Percentiles rank a stretch among this genome's conserved stretches.
Evolutionary conservation across 257 asterid genomes (phyloP).

Genomic region (Ilex asprella): DNA sequence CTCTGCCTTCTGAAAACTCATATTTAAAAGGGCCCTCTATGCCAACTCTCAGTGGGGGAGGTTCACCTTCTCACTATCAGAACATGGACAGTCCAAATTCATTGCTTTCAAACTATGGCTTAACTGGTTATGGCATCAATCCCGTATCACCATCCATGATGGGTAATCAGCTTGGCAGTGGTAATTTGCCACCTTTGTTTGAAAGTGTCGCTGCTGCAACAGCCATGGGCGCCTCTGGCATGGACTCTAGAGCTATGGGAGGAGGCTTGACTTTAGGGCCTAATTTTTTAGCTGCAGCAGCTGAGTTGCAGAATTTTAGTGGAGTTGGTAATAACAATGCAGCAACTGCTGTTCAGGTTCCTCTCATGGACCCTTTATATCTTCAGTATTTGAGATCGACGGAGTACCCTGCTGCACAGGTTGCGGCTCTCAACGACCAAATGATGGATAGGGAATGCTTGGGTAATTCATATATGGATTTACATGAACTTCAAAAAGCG

Average conservation of each 20-base stretch:
- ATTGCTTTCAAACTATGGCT: conserved; percentile 37
- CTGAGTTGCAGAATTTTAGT: conserved; percentile 43
- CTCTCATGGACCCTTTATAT: conserved; percentile 47
- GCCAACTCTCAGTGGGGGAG: conserved; percentile 32
- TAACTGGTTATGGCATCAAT: conserved; percentile 32
- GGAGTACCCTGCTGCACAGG: conserved; percentile 40
- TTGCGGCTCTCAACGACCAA: conserved; percentile 40
- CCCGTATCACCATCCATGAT: conserved; percentile 45
- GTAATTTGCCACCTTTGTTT: conserved; percentile 41
- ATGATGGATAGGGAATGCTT: conserved; percentile 28
- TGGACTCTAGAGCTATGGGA: conserved; percentile 36
- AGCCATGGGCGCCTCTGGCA: conserved; percentile 38
- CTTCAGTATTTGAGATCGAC: conserved; percentile 45
- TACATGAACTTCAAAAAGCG: conserved; percentile 58
- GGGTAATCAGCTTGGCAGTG: conserved; percentile 38
- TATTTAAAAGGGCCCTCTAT: conserved; percentile 37
- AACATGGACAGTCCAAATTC: conserved; percentile 42
- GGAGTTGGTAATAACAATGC: conserved; percentile 42
- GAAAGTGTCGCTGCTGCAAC: conserved; percentile 39
- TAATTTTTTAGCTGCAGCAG: conserved; percentile 41
- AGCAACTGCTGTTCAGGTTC: conserved; percentile 37
- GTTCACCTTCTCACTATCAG: conserved; percentile 45
- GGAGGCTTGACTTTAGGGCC: conserved; percentile 44
- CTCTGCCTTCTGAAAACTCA: conserved; percentile 15
- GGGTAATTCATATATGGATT: conserved; percentile 38